Evolutionary conservation across 768 basidiomycete genomes (phyloP), one percentile per base, ranked within the genome.

Genomic region (Naganishia friedmannii): DNA sequence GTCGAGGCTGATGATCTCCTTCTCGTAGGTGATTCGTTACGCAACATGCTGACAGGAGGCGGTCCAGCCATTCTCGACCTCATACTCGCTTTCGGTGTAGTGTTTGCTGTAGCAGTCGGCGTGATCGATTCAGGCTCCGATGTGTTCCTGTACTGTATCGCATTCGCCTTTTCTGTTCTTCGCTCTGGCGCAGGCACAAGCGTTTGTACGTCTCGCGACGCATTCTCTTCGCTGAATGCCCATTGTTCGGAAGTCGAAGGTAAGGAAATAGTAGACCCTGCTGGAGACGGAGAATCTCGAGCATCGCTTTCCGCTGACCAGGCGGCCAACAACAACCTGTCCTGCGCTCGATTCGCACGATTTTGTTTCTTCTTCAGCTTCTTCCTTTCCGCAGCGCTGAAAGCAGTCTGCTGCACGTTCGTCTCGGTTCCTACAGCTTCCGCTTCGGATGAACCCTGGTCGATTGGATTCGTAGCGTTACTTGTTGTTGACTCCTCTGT

Each of bases 41-140:
- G 21, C 12, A 26, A 26, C 15, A 42, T 26, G n/a, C 39, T 26
- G 23, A 26, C 39, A 1, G 39, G 23, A 2, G 8, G 23, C 37
- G 28, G 19, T 28, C 60, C 60, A 46, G n/a, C 60, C 60, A 63
- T 63, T 29, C 17, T 63, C 26, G 60, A 63, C 46, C 60, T 63
- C 37, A 12, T 15, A 17, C 29, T 63, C 10, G 42, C 37, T 45
- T 42, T 63, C 6, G 60, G 60, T 19, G 60, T 63, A 7, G 60
- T 63, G 23, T 63, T 34, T 12, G 60, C 39, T 21, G 60, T 63
- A 63, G 60, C 60, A 10, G 60, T 63, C 1, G 60, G 60, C 9
- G 60, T 63, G 9, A 63, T 29, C 39, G 42, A 63, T 42, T 63
- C 60, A 2, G 60, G 4, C 3, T 63, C 60, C 8, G 19, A n/a